Conservation (phyloP, 352 stramenopile genomes). For the Pythium periplocum region DNA sequence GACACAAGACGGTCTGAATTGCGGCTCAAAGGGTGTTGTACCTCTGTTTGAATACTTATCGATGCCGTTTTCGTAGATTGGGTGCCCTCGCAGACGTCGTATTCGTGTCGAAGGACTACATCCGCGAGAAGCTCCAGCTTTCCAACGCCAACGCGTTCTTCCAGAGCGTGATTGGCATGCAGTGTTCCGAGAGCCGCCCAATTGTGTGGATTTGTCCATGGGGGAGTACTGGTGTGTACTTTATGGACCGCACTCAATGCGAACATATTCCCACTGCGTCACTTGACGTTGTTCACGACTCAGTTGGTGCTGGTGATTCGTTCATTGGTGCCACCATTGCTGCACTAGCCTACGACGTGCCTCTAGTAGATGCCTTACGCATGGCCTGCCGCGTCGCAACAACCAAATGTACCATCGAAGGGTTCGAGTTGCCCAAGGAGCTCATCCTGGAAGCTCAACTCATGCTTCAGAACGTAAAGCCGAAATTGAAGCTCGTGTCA, state of each 20-base stretch:
- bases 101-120: slow-evolving; percentile 75
- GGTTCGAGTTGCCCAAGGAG: slow-evolving; percentile 31
- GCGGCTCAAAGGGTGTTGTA: neutral
- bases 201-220: slow-evolving; percentile 66
- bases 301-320: slow-evolving; percentile 65
- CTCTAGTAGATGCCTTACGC: slow-evolving; percentile 28
- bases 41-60: neutral
- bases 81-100: slow-evolving; percentile 34
- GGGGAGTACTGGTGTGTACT: slow-evolving; percentile 55
- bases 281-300: slow-evolving; percentile 45
- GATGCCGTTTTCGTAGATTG: slow-evolving; percentile 23
- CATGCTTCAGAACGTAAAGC: no score
- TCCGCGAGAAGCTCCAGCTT: slow-evolving; percentile 48
- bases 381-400: slow-evolving; percentile 51
- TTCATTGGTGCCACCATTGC: slow-evolving; percentile 68
- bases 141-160: slow-evolving; percentile 41
- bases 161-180: slow-evolving; percentile 15
- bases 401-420: slow-evolving; percentile 50
- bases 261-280: slow-evolving; percentile 32
- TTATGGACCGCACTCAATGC: slow-evolving; percentile 20
- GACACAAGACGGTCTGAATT: slow-evolving; percentile 36
- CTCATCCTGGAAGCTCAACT: slow-evolving; percentile 2
- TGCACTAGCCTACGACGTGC: slow-evolving; percentile 23
- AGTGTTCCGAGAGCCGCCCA: slow-evolving; percentile 9
- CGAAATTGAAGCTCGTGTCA: no score